Evolutionary conservation across 352 stramenopile species (phyloP).

Genomic region (Phytophthora capsici): DNA sequence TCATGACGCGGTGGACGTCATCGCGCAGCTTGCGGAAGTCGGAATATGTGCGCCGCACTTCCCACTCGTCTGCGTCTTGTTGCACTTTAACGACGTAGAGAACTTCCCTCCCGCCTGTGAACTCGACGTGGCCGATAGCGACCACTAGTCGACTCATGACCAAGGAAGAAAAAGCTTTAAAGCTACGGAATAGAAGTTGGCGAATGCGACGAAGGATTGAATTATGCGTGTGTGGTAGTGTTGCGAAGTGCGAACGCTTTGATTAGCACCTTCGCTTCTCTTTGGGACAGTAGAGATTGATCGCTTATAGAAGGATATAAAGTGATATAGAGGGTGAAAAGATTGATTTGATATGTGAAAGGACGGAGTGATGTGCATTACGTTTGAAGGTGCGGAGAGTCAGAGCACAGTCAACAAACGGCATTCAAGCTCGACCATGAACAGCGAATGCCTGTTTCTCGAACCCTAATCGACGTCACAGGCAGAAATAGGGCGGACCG

Average conservation of each 20-base stretch:
- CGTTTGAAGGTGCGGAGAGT: constrained; percentile 10
- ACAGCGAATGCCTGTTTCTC: constrained; percentile 7
- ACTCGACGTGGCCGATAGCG: constrained; percentile 79
- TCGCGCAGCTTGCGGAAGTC: constrained; percentile 79
- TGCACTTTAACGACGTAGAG: constrained; percentile 82
- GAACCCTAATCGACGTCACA: constrained; percentile 10
- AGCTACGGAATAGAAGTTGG: constrained; percentile 5
- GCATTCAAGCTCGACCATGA: constrained; percentile 14
- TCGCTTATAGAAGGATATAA: neutral
- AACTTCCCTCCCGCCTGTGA: constrained; percentile 69
- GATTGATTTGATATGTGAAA: neutral
- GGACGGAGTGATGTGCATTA: neutral
- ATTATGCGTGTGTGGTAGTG: constrained; percentile 1
- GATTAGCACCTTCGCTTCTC: constrained; percentile 19
- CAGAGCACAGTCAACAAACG: constrained; percentile 17
- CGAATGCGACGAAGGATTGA: constrained; percentile 1
- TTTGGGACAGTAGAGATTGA: constrained; percentile 3
- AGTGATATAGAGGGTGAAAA: neutral
- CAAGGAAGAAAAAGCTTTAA: neutral
- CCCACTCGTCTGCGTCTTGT: constrained; percentile 75
- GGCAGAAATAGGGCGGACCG: constrained; percentile 22
- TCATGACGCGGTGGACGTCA: constrained; percentile 69
- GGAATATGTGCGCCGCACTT: constrained; percentile 72
- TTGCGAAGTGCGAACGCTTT: constrained; percentile 17
- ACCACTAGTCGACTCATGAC: constrained; percentile 79